Evolutionary conservation across 2,329 filamentous ascomycete species (phyloP).

Genomic region (Aureobasidium sp.): DNA sequence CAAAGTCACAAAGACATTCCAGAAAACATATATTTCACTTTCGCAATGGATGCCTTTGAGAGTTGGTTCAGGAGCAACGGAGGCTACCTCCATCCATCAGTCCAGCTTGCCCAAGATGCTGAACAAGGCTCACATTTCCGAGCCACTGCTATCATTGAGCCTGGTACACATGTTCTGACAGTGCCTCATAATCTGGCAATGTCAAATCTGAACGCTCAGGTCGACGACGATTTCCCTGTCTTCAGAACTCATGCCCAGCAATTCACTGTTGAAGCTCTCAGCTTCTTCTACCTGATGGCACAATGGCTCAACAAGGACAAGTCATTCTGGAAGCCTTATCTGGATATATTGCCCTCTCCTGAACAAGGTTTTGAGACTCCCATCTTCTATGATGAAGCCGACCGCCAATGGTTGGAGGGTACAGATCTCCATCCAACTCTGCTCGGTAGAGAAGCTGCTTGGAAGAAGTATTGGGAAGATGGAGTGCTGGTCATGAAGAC

Average conservation of each 20-base stretch:
- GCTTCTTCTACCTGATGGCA: slow-evolving; percentile 32
- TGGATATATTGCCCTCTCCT: slow-evolving; percentile 29
- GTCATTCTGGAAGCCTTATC: slow-evolving; percentile 33
- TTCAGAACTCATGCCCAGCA: slow-evolving; percentile 23
- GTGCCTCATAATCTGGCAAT: slow-evolving; percentile 29
- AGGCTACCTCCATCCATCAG: slow-evolving; percentile 25
- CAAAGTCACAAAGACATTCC: neutral
- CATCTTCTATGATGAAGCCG: slow-evolving; percentile 30
- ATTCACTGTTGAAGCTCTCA: slow-evolving; percentile 27
- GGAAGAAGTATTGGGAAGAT: slow-evolving; percentile 31
- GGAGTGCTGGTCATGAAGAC: slow-evolving; percentile 28
- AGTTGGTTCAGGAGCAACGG: slow-evolving; percentile 28
- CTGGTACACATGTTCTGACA: slow-evolving; percentile 21
- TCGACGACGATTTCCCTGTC: slow-evolving; percentile 28
- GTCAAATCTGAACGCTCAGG: slow-evolving; percentile 32
- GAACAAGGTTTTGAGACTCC: slow-evolving; percentile 27
- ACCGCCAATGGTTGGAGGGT: slow-evolving; percentile 29
- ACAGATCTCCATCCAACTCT: slow-evolving; percentile 30
- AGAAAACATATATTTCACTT: neutral
- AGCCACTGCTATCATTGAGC: slow-evolving; percentile 19
- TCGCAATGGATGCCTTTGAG: slow-evolving; percentile 20
- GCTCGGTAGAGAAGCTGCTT: slow-evolving; percentile 27
- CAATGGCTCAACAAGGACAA: slow-evolving; percentile 28
- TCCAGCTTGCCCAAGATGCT: slow-evolving; percentile 22
- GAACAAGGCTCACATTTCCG: slow-evolving; percentile 24